A percentile compares a stretch with the other conserved stretches of the same genome.
These are phyloP conservation scores for Triticum timopheevii DNA, from an alignment of 176 grass and related monocot species.

Conservation along the genomic window DNA sequence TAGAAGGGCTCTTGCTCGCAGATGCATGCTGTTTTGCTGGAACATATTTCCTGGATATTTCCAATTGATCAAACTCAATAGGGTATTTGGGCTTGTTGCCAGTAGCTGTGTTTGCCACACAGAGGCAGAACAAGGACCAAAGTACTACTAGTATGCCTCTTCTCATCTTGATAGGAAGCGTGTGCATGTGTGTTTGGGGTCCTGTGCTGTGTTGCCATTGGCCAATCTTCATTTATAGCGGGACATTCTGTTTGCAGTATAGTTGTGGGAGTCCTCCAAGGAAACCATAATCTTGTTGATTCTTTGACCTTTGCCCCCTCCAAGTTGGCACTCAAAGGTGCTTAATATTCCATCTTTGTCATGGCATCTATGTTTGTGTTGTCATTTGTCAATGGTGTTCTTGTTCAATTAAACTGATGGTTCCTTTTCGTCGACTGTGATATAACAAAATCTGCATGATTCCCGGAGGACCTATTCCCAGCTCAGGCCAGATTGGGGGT, in stretches of 20 bases:
- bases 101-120: conserved; percentile 20
- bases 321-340: conserved; percentile 43
- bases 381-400: conserved; percentile 20
- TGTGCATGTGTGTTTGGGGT: conserved; percentile 43
- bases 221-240: conserved; percentile 57
- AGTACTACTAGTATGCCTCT: conserved; percentile 37
- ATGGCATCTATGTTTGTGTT: conserved; percentile 42
- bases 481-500: conserved; percentile 24
- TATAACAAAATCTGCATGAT: conserved; percentile 42
- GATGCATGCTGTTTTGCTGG: conserved; percentile 16
- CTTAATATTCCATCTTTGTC: conserved; percentile 29
- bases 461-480: conserved; percentile 20
- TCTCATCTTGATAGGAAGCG: conserved; percentile 56
- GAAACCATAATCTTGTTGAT: conserved; percentile 49
- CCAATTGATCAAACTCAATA: conserved; percentile 32
- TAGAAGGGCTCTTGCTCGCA: conserved; percentile 10
- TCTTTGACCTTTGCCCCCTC: conserved; percentile 36
- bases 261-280: conserved; percentile 35
- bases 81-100: conserved; percentile 31
- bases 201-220: conserved; percentile 42
- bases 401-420: conserved; percentile 23
- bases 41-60: conserved; percentile 34
- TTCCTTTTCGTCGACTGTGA: conserved; percentile 35
- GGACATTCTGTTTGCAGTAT: conserved; percentile 33
- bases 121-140: conserved; percentile 53